Percentiles rank a stretch among this genome's conserved stretches.
phyloP scores from a whole-genome alignment of 2,329 filamentous ascomycete genomes.

The Stagonosporopsis vannaccii region DNA sequence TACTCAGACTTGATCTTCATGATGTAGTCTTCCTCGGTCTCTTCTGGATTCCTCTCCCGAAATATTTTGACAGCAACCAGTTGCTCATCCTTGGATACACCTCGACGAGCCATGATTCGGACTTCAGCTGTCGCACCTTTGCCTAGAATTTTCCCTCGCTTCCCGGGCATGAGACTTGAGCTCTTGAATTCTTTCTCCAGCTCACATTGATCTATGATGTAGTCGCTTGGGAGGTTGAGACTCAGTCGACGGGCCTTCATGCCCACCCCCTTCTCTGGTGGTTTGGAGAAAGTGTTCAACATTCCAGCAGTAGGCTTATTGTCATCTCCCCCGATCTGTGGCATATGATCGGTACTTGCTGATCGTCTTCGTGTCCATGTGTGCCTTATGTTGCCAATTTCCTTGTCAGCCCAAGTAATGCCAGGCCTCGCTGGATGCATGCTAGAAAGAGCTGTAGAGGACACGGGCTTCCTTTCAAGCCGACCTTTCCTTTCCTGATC shows the following conservation, averaged over 20 bases:
- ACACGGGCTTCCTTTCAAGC: slow-evolving; percentile 33
- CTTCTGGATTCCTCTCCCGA: slow-evolving; percentile 72
- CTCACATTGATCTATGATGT: slow-evolving; percentile 73
- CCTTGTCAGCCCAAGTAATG: slow-evolving; percentile 42
- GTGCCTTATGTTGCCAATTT: slow-evolving; percentile 28
- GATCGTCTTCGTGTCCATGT: slow-evolving; percentile 43
- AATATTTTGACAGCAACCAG: slow-evolving; percentile 90
- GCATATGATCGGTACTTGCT: slow-evolving; percentile 47
- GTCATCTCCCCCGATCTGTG: slow-evolving; percentile 31
- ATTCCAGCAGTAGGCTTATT: slow-evolving; percentile 43
- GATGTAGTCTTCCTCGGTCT: slow-evolving; percentile 77
- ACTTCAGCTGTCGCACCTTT: slow-evolving; percentile 86
- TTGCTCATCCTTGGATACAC: slow-evolving; percentile 63
- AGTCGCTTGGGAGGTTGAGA: slow-evolving; percentile 75
- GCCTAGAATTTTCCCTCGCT: slow-evolving; percentile 77
- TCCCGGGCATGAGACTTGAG: slow-evolving; percentile 71
- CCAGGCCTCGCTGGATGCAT: slow-evolving; percentile 39
- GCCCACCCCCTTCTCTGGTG: slow-evolving; percentile 73
- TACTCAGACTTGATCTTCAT: slow-evolving; percentile 93
- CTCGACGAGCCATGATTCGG: slow-evolving; percentile 79
- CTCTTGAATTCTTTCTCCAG: slow-evolving; percentile 73
- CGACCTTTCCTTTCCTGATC: slow-evolving; percentile 16
- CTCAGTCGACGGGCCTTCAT: slow-evolving; percentile 82
- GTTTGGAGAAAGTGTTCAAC: slow-evolving; percentile 46
- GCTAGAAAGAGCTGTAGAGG: slow-evolving; percentile 39